These are phyloP conservation scores for Dothideomycetes sp. DNA, from an alignment of 2,329 filamentous ascomycete genomes.

Conservation along the genomic window DNA sequence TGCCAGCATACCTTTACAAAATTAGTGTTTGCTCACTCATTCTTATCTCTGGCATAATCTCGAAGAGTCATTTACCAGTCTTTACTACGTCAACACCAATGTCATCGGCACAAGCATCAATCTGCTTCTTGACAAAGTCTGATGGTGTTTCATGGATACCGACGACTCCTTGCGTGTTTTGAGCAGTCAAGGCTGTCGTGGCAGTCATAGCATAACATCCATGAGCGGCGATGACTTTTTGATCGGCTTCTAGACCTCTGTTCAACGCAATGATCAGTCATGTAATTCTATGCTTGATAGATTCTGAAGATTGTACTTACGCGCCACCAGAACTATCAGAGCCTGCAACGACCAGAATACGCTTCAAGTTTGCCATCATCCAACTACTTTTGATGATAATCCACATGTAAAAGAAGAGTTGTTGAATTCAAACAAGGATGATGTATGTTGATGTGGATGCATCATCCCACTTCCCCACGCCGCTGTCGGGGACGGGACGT, in stretches of 20 bases:
- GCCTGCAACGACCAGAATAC: constrained; percentile 74
- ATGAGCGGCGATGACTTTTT: constrained; percentile 88
- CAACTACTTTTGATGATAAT: no score
- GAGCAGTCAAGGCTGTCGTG: constrained; percentile 89
- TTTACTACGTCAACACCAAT: constrained; percentile 86
- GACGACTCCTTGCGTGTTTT: constrained; percentile 79
- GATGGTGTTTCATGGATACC: constrained; percentile 73
- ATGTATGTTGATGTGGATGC: no score
- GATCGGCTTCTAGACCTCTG: constrained; percentile 89
- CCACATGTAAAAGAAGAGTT: no score
- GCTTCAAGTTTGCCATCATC: constrained; percentile 26
- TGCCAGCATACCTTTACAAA: constrained; percentile 68
- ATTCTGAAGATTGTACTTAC: constrained; percentile 41
- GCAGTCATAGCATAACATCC: constrained; percentile 94
- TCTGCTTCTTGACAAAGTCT: constrained; percentile 72
- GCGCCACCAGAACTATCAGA: constrained; percentile 88
- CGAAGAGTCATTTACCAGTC: constrained; percentile 54
- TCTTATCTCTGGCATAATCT: not conserved
- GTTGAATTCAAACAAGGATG: no score
- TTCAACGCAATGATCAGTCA: constrained; percentile 15
- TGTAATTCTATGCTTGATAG: not conserved
- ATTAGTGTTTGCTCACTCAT: constrained; percentile 3
- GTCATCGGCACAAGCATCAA: constrained; percentile 75
- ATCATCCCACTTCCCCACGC: constrained; percentile 6
- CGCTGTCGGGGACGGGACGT: no score